phyloP scores from a whole-genome alignment of 495 filamentous ascomycete species.

The Lophiotrema nucula region DNA sequence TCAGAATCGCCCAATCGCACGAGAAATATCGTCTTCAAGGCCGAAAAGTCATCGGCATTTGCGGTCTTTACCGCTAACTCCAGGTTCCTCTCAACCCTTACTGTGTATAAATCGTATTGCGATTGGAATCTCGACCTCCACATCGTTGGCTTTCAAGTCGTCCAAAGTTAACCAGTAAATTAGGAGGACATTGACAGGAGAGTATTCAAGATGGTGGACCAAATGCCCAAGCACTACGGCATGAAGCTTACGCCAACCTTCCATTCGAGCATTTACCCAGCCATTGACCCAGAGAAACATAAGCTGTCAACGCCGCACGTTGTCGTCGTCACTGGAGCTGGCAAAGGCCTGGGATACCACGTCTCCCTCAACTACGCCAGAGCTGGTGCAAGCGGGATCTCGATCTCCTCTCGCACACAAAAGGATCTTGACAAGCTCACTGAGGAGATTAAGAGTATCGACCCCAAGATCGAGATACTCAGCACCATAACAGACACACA shows the following conservation, averaged over 20 bases:
- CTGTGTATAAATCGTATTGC: too few species aligned
- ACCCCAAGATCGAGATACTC: conserved; percentile 20
- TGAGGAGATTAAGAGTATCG: conserved; percentile 2
- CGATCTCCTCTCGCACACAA: conserved; percentile 22
- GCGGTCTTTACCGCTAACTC: too few species aligned
- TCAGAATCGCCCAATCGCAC: too few species aligned
- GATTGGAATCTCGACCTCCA: too few species aligned
- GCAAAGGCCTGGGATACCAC: conserved; percentile 27
- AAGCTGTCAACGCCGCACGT: conserved; percentile 14
- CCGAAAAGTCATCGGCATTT: too few species aligned
- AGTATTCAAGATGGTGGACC: too few species aligned
- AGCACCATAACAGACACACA: conserved; percentile 23
- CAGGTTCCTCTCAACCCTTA: too few species aligned
- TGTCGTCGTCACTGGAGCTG: conserved; percentile 28
- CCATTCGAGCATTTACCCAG: conserved; percentile 25
- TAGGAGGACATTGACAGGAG: too few species aligned
- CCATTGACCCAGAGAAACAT: conserved; percentile 15
- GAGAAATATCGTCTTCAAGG: too few species aligned
- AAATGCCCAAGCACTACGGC: too few species aligned
- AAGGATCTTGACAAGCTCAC: conserved; percentile 13
- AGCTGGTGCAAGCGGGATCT: conserved; percentile 19
- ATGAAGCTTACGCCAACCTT: conserved; percentile 24
- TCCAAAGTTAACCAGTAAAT: too few species aligned
- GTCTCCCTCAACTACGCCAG: conserved; percentile 26
- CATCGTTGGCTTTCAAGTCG: too few species aligned